Conservation (phyloP, 2,329 filamentous ascomycete species). For the Xylariaceae sp. region DNA sequence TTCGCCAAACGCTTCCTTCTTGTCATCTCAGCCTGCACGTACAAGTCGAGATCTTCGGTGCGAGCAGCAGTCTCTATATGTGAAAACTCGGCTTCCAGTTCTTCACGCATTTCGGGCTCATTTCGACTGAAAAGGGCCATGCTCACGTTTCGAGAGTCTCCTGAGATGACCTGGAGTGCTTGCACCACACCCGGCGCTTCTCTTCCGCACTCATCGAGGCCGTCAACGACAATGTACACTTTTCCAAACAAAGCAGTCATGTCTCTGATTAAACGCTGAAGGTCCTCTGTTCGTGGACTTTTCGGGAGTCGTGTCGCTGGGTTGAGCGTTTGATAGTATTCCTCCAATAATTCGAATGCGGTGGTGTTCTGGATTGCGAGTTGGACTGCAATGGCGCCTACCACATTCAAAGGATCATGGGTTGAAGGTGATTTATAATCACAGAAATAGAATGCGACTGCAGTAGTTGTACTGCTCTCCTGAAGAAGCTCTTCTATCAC, state of each 20-base stretch:
- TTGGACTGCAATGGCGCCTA: conserved; percentile 6
- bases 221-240: conserved; percentile 8
- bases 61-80: conserved; percentile 8
- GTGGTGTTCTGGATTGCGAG: conserved; percentile 6
- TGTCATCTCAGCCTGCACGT: conserved; percentile 8
- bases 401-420: conserved; percentile 1
- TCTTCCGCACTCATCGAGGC: conserved; percentile 8
- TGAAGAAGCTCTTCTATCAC: conserved; percentile 5
- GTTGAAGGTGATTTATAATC: conserved; percentile 6
- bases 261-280: neutral
- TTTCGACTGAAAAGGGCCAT: conserved; percentile 9
- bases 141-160: neutral
- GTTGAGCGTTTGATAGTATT: conserved; percentile 6
- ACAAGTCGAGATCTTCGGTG: conserved; percentile 8
- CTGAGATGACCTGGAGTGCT: neutral
- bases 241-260: conserved; percentile 6
- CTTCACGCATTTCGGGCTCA: conserved; percentile 4
- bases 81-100: conserved; percentile 3
- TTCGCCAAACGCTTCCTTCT: conserved; percentile 1
- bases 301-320: neutral
- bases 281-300: neutral
- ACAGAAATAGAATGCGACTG: conserved; percentile 11
- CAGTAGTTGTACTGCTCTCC: neutral
- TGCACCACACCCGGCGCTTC: conserved; percentile 1
- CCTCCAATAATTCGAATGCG: conserved; percentile 6